Evolutionary conservation across 257 asterid species (phyloP), one percentile per base, ranked within the genome.

Genomic region (Nicotiana attenuata): DNA sequence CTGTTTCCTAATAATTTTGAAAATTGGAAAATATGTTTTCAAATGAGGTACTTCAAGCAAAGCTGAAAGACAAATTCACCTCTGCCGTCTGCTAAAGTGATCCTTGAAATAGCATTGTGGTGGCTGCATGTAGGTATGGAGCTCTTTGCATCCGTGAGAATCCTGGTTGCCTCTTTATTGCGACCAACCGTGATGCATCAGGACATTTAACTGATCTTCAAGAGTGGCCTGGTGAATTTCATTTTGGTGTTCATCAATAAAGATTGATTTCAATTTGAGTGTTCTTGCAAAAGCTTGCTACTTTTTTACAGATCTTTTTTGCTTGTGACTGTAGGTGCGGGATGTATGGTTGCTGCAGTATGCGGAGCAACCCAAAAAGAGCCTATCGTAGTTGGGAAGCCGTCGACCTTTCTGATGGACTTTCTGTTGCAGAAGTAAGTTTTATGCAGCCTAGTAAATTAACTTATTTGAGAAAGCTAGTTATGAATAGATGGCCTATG

Each of bases 321-420:
- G 67, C 64, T 66, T 77, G 86, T 22, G 88, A 73, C 53, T 85
- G 79, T 91, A 93, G 98, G 98, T 52, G 99, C 98, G 2, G 99
- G 99, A 84, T 95, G 99, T 80, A 93, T 95, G 98, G 97, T 95
- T 85, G 97, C 92, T 83, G 99, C 98, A 85, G 63, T 95, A 68
- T 90, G 99, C 41, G 97, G 98, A 20, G 63, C 99, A 73, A 91
- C 98, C 63, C 87, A 92, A 90, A 92, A 84, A 87, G 96, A 93
- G 64, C 99, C 99, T 33, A 83, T 86, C 79, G 92, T 94, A 79
- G 98, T 91, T 81, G 99, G 99, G 87, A 95, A 95, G 82, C 99
- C 99, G 50, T 93, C 99, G 20, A 91, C 97, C 59, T 92, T 95
- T 87, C 86, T 95, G 88, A 95, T 95, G 99, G 98, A 91, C 7